Base-by-base conservation (phyloP, 176 grass and related monocot species). In the Alloteropsis semialata region DNA sequence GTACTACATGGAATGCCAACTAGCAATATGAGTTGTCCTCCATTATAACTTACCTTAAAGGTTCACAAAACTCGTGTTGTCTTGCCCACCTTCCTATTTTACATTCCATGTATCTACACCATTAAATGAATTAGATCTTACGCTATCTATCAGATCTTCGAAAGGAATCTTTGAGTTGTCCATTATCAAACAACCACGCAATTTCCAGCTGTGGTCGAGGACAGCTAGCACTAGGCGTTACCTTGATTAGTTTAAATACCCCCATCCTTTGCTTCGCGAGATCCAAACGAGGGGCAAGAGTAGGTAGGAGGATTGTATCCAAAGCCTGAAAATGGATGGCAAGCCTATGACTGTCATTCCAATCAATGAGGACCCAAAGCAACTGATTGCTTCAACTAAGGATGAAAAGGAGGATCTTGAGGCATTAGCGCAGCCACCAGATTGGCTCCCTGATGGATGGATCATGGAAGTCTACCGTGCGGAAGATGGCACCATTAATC, bases 401-500 rank as follows among this genome's bases (percentile, higher is more conserved):
- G 49, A 37, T 19, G 10, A 25, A 10, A 10, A 65, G 10, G 64
- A 75, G 30, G 32, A 75, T 56, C 38, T 16, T 16, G 72, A 75
- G 5, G 29, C 49, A 37, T 25, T 75, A 56, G 0, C 0, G 5
- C 21, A 75, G 48, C 19, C 32, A 5, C 72, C 72, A 9, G 50
- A 56, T 56, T 75, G 72, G 72, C 72, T 75, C 19, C 72, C 72
- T 5, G 72, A 75, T 56, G 72, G 72, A 56, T 75, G 49, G 72
- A 25, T 8, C 21, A 75, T 75, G 49, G 72, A 75, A n/a, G 32
- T 56, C 32, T 75, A 38, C 21, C 72, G 32, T 15, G 3, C 18
- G 36, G 21, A 75, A 24, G 49, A 75, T 56, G 72, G 49, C 11
- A 56, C 32, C 19, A 75, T 56, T 38, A n/a, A 82, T n/a, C 63